Base-by-base conservation (phyloP, 306 rosid genomes). In the Castanea mollissima region DNA sequence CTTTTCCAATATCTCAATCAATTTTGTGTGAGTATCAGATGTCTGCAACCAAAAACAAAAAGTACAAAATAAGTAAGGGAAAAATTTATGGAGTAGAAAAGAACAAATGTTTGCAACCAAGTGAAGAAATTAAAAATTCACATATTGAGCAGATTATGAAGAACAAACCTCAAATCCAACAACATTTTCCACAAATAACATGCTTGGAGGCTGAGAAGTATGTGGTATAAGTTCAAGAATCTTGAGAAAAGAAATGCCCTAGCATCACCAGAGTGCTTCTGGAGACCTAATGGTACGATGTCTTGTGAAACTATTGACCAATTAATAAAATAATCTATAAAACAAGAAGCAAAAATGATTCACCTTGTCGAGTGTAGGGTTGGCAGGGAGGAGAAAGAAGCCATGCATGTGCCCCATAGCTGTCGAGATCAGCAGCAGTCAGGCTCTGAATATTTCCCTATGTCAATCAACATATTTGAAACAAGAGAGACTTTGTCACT, bases 321-420 rank as follows among this genome's bases (percentile, higher is more conserved):
- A 60, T 20, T 4, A 76, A 71, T 51, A 82, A 31, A 70, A 4
- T 56, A 25, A 74, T 27, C 75, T 51, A n/a, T 32, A 65, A 23
- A 44, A 84, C 7, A 46, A 72, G 63, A 81, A 69, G 67, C 70
- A 63, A 49, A 60, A 65, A 80, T 34, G 41, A 35, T 12, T 78
- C 78, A 89, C 99, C 97, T 88, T 95, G 99, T 85, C 99, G 85
- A 9, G 99, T 93, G 85, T 95, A 93, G 27, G 99, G 99, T 85
- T 95, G 99, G 86, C 99, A 95, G 51, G 99, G 99, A 83, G 98
- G 98, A 74, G 99, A 95, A 81, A 93, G 96, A 83, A 95, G 97
- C 98, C 99, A 93, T 19, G 87, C 97, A 19, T 89, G 87, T 0
- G 96, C 97, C 16, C 79, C 76, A 74, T 87, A 91, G 29, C 86